A percentile compares a stretch with the other conserved stretches of the same genome.
Conservation (phyloP, 495 filamentous ascomycete species). For the Paragyromitra xinjiangensis region DNA sequence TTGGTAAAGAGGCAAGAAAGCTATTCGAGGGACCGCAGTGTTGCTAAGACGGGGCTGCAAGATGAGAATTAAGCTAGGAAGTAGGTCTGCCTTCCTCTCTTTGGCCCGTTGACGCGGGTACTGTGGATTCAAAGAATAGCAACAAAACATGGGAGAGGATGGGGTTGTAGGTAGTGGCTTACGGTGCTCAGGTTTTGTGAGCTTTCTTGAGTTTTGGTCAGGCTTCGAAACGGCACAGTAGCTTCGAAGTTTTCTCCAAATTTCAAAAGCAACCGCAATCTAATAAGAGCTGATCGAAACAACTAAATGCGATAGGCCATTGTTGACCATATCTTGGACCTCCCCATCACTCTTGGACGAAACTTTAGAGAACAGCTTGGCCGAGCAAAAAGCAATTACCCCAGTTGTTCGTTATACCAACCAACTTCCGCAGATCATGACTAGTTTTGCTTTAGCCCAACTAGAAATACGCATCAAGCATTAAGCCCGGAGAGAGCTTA, state of each 20-base stretch:
- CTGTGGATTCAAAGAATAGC: neutral
- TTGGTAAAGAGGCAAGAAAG: neutral
- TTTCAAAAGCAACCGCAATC: neutral
- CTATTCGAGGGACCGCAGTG: neutral
- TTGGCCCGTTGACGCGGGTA: neutral
- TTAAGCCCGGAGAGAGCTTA: neutral
- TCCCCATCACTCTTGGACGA: neutral
- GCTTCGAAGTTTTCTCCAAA: neutral
- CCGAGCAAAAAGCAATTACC: neutral
- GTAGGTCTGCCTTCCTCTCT: neutral
- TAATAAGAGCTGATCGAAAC: neutral
- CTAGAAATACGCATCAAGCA: neutral
- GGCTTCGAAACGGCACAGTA: neutral
- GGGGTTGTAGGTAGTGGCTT: neutral
- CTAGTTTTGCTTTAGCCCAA: neutral
- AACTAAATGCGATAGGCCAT: neutral
- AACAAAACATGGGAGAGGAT: neutral
- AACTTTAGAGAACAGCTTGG: neutral
- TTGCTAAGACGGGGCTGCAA: neutral
- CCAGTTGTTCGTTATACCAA: neutral
- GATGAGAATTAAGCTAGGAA: neutral
- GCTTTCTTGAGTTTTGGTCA: neutral
- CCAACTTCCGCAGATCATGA: neutral
- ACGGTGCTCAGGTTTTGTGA: neutral
- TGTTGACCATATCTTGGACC: conserved; percentile 7